Base-by-base conservation (phyloP, 208 protist species). In the Wallacemonas sp. region DNA sequence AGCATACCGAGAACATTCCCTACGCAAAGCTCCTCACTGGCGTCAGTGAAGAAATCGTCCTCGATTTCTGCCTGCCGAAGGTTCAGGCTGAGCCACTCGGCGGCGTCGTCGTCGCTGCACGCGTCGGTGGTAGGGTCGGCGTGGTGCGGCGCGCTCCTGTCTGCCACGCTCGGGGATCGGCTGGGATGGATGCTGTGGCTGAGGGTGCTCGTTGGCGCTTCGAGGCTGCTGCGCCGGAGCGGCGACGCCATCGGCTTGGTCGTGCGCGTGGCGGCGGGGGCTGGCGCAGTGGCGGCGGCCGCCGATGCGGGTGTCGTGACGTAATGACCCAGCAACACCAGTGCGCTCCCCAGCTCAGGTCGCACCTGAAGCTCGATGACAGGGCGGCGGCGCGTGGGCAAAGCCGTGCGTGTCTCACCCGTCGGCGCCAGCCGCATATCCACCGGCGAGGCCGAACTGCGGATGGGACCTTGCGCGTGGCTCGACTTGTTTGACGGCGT, bases 301-400 rank as follows among this genome's bases (percentile, higher is more conserved):
- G 58, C 39, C 4, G 63, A 66, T 42, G 63, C 24, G 45, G 57
- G 48, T 33, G 45, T 52, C 8, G 52, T 53, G 6, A 66, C 39
- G 52, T 74, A 74, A 52, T 78, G 73, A 46, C 69, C 71, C 0
- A 92, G 74, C 39, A 92, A 57, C 13, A 81, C 66, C 26, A 89
- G 63, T 15, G 78, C 54, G 13, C 72, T 71, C 30, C 78, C 80
- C 24, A 88, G 61, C 59, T 89, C 85, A 0, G 53, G 69, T 0
- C 76, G 73, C 24, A 83, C 66, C 52, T 87, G 68, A 24, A 69
- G 73, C 52, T 81, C 75, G 5, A 86, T 26, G 15, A 70, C 24
- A 29, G 41, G 42, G 36, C 55, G 55, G 4, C 22, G 26, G 3
- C 21, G 26, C 24, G 61, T 5, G 2, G 22, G 21, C 22, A 19